Evolutionary conservation across 345 rosid genomes (phyloP).

Genomic region (Gossypium longicalyx): DNA sequence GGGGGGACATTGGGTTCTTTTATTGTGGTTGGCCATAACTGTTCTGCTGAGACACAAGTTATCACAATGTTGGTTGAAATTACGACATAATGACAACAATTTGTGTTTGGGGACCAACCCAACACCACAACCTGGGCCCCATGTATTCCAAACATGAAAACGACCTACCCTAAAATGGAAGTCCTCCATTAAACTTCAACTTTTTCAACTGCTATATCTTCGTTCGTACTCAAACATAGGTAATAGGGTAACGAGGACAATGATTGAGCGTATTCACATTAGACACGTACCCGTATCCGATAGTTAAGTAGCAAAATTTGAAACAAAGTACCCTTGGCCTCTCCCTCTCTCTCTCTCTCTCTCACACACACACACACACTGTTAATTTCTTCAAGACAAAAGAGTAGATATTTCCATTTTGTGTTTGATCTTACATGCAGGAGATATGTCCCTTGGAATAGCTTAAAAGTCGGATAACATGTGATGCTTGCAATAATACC

Average conservation of each 20-base stretch:
- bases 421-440: background rate
- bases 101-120: slow-evolving; percentile 51
- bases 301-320: background rate
- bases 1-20: slow-evolving; percentile 30
- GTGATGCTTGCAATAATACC: slow-evolving; percentile 18
- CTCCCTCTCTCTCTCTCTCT: background rate
- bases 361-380: no score
- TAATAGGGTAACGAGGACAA: no score
- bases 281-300: no score
- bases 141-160: slow-evolving; percentile 25
- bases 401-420: background rate
- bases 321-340: background rate
- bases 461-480: slow-evolving; percentile 8
- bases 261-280: no score
- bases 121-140: slow-evolving; percentile 34
- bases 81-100: slow-evolving; percentile 48
- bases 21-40: slow-evolving; percentile 48
- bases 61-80: slow-evolving; percentile 58
- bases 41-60: slow-evolving; percentile 50
- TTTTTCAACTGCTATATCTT: background rate
- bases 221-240: no score
- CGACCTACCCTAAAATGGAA: slow-evolving; percentile 11
- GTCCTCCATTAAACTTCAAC: background rate
- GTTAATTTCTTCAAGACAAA: background rate
- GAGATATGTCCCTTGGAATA: background rate